Evolutionary conservation across 2,329 filamentous ascomycete genomes (phyloP), one percentile per base, ranked within the genome.

Genomic region (Aureobasidium sp.): DNA sequence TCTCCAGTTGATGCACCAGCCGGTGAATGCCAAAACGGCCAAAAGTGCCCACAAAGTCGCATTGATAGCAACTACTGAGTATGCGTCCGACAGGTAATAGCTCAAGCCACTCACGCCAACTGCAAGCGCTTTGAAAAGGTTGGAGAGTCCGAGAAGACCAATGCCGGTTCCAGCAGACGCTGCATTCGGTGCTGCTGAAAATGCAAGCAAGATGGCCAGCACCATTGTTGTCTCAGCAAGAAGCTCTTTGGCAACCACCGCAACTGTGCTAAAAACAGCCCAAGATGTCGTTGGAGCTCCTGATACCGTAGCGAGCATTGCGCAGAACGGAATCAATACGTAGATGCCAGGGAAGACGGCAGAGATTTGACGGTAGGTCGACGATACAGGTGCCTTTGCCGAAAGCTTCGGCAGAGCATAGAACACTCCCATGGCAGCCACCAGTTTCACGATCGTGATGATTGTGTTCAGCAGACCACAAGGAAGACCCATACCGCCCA

Each of bases 101-200:
- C 73, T 77, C 12, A 76, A 73, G 5, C 77, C 77, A 27, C 72
- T 75, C 22, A 78, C 74, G 1, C 76, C 76, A 1, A 79, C 77
- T 7, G 77, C 78, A 29, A 80, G 73, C 14, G 76, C 77, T 61
- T 76, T 77, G 70, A 79, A 79, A 6, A 79, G 70, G 60, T 72
- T 76, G 22, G 77, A 75, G 5, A 78, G 70, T 62, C 78, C 78
- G 68, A 79, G 74, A 67, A 80, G 72, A n/a, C 78, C 78, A 49
- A 79, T 74, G 6, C 79, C 74, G 20, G 77, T 78, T 42, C 78
- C 78, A 6, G 78, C 75, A 0, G 76, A 78, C 56, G 74, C 76
- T 5, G 77, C 76, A 62, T 80, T 78, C 0, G 78, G 78, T 5
- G 77, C 76, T 1, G 77, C 77, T 65, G 78, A 79, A 61, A 79